Base-by-base conservation (phyloP, 495 filamentous ascomycete species). In the Aspergillus carlsbadensis region DNA sequence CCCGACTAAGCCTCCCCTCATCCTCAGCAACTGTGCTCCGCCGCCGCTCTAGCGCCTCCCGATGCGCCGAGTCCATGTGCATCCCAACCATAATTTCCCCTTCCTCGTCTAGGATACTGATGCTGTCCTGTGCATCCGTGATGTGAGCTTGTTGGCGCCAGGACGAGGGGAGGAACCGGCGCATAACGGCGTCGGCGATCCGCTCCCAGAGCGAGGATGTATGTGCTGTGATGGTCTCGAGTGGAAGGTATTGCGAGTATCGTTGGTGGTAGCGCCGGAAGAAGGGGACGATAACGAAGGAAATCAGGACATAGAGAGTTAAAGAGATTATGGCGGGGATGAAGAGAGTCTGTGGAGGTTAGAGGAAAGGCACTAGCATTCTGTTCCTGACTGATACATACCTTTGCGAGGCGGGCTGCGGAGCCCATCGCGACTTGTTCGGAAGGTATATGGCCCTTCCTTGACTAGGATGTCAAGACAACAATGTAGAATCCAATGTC, bases 321-420 rank as follows among this genome's bases (percentile, higher is more conserved):
- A 91, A 78, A 36, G 91, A 88, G 68, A 94, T 87, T 57, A 88
- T 56, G 51, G 89, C 88, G 3, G 92, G 92, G 46, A 92, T 76
- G 60, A 92, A 69, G 43, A 96, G 70, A 3, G 87, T 90, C 91
- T 96, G 54, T 20, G 26, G 26, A 74, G 72, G 26, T 37, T 17
- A 34, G 2, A 18, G 15, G 18, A 5, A 21, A 15, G 10, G 20
- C n/a, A n/a, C n/a, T n/a, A n/a, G n/a, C n/a, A 42, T 43, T 3
- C 43, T 42, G 3, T 41, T 41, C 35, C 22, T 31, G 21, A 33
- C 10, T 34, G 29, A 13, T 17, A 29, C 26, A 29, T 29, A 68
- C 70, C 69, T 72, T 78, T 54, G 70, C 65, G 45, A 70, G 65
- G 13, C 55, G 67, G 14, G 57, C 41, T 47, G 65, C 67, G 52